Evolutionary conservation across 768 basidiomycete species (phyloP), one percentile per base, ranked within the genome.

Genomic region (Tulasnella sp.): DNA sequence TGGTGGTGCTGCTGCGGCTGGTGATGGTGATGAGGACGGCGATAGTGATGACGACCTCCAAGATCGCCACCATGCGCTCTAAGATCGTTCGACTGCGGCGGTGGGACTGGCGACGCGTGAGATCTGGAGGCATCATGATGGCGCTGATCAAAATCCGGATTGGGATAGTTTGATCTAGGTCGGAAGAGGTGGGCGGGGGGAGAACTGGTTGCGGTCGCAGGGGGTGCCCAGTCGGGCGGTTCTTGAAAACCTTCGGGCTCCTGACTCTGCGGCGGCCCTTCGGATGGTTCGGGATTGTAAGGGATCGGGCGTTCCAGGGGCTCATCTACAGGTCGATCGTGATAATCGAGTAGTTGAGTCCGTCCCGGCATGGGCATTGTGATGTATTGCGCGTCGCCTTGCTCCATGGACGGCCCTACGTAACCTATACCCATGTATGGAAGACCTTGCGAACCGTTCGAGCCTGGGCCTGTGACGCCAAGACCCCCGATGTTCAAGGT

Each of bases 341-440:
- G 68, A 3, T 80, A 85, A 57, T 84, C 80, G 76, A 96, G 85
- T 65, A 97, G 75, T 67, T 94, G 91, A 57, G 93, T 76, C 49
- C 92, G 83, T 4, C 92, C 92, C 60, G 89, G 85, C 21, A 96
- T 74, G 15, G 93, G 93, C 72, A 97, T 70, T 52, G 79, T 84
- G 58, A 74, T 76, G 68, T 96, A 97, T 63, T 82, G 78, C 31
- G 88, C 90, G 67, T 85, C 80, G 4, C 77, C 77, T 12, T 65
- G 42, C 25, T 45, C 38, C 57, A n/a, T 30, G 64, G 53, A 19
- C 43, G 53, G 24, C 55, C 53, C 19, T 52, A 44, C 22, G 55
- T 46, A 54, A 38, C 48, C 48, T 44, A 61, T 22, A 48, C 46
- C 54, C 57, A 59, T 59, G 29, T 56, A 34, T 29, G 54, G 54